These are phyloP conservation scores for Grosmannia clavigera DNA, from an alignment of 2,329 filamentous ascomycete species.

Conservation along the genomic window DNA sequence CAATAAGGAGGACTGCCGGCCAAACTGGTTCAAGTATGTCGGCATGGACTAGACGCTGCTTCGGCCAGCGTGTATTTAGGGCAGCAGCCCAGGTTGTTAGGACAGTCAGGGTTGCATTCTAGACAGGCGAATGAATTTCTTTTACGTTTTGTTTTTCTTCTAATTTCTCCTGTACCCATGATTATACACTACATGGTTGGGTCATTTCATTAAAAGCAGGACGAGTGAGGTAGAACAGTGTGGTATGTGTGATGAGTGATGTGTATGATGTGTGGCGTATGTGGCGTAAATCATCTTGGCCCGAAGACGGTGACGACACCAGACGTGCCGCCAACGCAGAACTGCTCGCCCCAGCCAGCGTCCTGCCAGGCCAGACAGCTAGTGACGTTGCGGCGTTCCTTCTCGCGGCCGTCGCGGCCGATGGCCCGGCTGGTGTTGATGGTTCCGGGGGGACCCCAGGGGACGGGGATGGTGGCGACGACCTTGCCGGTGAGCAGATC, in stretches of 20 bases:
- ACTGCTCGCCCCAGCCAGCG: conserved; percentile 49
- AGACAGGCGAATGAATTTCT: conserved; percentile 5
- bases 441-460: conserved; percentile 36
- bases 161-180: not conserved
- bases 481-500: conserved; percentile 65
- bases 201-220: not conserved
- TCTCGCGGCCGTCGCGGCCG: conserved; percentile 48
- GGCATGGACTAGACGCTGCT: conserved; percentile 50
- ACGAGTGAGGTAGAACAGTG: not conserved
- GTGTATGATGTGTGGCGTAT: no score
- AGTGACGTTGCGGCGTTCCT: conserved; percentile 45
- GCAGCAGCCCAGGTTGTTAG: not conserved
- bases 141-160: not conserved
- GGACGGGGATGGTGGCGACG: conserved; percentile 46
- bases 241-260: not conserved
- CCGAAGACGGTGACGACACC: conserved; percentile 54
- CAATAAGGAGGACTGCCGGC: conserved; percentile 82
- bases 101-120: conserved; percentile 4
- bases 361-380: conserved; percentile 53
- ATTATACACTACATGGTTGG: not conserved
- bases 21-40: conserved; percentile 94
- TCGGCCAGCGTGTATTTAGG: not conserved
- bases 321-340: conserved; percentile 52
- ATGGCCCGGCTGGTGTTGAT: conserved; percentile 36
- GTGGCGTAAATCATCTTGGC: not conserved